Conservation (phyloP, 2,329 filamentous ascomycete genomes). For the Aspergillus amoenus region DNA sequence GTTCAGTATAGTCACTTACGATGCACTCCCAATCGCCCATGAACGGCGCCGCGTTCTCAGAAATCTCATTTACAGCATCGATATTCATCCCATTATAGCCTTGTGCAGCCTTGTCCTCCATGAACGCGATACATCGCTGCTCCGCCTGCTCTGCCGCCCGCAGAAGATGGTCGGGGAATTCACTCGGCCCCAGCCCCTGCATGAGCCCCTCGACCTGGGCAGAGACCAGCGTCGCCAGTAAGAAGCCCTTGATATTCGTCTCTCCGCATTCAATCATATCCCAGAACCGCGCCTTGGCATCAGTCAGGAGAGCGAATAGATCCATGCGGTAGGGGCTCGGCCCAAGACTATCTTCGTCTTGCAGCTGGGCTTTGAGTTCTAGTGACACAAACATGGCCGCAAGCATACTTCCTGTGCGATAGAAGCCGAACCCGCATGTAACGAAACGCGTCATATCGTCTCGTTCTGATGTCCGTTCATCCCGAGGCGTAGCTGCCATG, state of each 20-base stretch:
- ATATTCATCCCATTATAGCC: conserved; percentile 8
- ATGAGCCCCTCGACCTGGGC: conserved; percentile 47
- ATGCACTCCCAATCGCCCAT: conserved; percentile 46
- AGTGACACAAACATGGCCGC: conserved; percentile 22
- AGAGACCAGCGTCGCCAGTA: conserved; percentile 43
- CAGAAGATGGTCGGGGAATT: conserved; percentile 36
- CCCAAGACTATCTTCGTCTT: conserved; percentile 28
- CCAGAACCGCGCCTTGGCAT: conserved; percentile 44
- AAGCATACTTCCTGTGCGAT: conserved; percentile 19
- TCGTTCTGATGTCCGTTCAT: conserved; percentile 1
- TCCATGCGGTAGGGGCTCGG: conserved; percentile 27
- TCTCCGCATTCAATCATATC: conserved; percentile 49
- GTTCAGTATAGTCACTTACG: conserved; percentile 29
- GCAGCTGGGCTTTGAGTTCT: conserved; percentile 28
- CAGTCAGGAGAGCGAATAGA: conserved; percentile 35
- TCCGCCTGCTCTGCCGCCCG: conserved; percentile 38
- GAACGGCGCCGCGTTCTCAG: conserved; percentile 25
- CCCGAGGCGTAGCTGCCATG: conserved; percentile 5
- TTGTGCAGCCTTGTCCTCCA: conserved; percentile 23
- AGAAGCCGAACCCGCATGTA: conserved; percentile 36
- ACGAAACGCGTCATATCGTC: conserved; percentile 43
- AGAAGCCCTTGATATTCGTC: conserved; percentile 56
- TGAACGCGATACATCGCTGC: conserved; percentile 23
- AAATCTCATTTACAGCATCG: conserved; percentile 19
- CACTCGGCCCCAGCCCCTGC: conserved; percentile 34